phyloP scores from a whole-genome alignment of 2,329 filamentous ascomycete genomes.

The Cadophora gregata region DNA sequence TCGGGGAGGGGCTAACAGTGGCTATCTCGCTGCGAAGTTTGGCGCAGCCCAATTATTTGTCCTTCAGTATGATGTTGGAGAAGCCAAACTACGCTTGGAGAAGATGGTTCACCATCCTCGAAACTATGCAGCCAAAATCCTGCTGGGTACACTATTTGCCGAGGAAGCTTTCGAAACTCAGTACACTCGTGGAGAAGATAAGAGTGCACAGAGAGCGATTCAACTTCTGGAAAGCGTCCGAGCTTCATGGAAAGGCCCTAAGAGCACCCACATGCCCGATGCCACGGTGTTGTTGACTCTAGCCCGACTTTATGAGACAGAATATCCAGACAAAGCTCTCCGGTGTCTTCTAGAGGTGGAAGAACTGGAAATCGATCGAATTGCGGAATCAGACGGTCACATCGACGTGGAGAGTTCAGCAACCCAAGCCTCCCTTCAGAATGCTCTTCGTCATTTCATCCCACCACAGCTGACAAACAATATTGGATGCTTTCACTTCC shows the following conservation, averaged over 20 bases:
- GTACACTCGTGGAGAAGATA: slow-evolving; percentile 82
- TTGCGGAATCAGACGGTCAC: no score
- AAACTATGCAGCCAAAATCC: slow-evolving; percentile 85
- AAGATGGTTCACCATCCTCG: slow-evolving; percentile 91
- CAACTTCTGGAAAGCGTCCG: slow-evolving; percentile 83
- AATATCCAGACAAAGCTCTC: slow-evolving; percentile 86
- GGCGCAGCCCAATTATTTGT: slow-evolving; percentile 90
- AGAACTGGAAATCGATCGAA: slow-evolving; percentile 82
- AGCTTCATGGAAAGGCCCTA: slow-evolving; percentile 89
- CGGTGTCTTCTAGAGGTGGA: slow-evolving; percentile 93
- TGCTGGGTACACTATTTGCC: slow-evolving; percentile 89
- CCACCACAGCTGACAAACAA: slow-evolving; percentile 95
- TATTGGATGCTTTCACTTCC: slow-evolving; percentile 94
- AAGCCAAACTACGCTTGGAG: slow-evolving; percentile 91
- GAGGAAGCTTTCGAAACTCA: slow-evolving; percentile 90
- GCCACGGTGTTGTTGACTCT: slow-evolving; percentile 89
- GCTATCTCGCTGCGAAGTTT: slow-evolving; percentile 93
- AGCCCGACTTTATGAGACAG: slow-evolving; percentile 85
- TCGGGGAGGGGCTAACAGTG: slow-evolving; percentile 86
- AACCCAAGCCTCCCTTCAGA: slow-evolving; percentile 62
- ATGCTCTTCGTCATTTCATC: slow-evolving; percentile 74
- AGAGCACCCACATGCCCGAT: slow-evolving; percentile 81
- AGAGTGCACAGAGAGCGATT: slow-evolving; percentile 87
- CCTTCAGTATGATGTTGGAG: slow-evolving; percentile 81
- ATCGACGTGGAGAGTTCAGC: slow-evolving; percentile 68